Conservation (phyloP, 2,329 filamentous ascomycete species). For the Samsoniella hepiali region DNA sequence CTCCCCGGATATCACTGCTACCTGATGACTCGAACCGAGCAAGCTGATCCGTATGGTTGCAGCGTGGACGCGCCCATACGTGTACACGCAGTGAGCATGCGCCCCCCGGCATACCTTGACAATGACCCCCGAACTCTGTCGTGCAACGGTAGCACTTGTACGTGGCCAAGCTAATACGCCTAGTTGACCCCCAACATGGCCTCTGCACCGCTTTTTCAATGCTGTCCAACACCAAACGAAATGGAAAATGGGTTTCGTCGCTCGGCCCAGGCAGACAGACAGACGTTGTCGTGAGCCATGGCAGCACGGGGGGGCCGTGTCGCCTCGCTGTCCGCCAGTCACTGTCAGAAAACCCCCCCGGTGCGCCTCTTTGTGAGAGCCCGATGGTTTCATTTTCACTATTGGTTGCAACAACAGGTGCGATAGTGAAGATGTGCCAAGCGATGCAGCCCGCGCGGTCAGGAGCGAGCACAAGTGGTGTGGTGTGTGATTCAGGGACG, state of each 20-base stretch:
- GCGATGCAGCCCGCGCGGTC: slow-evolving; percentile 9
- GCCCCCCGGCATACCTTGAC: slow-evolving; percentile 4
- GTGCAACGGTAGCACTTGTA: slow-evolving; percentile 12
- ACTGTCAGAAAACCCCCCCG: background rate
- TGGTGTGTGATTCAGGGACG: slow-evolving; percentile 6
- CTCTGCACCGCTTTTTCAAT: slow-evolving; percentile 6
- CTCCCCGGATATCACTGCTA: slow-evolving; percentile 5
- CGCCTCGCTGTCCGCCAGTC: slow-evolving; percentile 1
- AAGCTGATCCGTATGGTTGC: slow-evolving; percentile 11
- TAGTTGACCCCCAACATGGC: background rate
- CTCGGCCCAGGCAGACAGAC: background rate
- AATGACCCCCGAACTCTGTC: slow-evolving; percentile 5
- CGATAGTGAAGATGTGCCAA: background rate
- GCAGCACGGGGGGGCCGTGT: background rate
- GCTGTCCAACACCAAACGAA: slow-evolving; percentile 6
- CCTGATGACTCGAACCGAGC: slow-evolving; percentile 12
- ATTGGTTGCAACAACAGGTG: slow-evolving; percentile 5
- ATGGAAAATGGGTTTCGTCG: background rate
- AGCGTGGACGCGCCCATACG: slow-evolving; percentile 4
- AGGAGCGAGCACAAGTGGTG: background rate
- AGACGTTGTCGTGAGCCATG: slow-evolving; percentile 1
- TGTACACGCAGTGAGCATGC: slow-evolving; percentile 14
- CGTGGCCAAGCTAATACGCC: slow-evolving; percentile 1
- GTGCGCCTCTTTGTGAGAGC: slow-evolving; percentile 2
- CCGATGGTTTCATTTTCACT: background rate